Conservation (phyloP, 345 rosid genomes). For the Boechera stricta region DNA sequence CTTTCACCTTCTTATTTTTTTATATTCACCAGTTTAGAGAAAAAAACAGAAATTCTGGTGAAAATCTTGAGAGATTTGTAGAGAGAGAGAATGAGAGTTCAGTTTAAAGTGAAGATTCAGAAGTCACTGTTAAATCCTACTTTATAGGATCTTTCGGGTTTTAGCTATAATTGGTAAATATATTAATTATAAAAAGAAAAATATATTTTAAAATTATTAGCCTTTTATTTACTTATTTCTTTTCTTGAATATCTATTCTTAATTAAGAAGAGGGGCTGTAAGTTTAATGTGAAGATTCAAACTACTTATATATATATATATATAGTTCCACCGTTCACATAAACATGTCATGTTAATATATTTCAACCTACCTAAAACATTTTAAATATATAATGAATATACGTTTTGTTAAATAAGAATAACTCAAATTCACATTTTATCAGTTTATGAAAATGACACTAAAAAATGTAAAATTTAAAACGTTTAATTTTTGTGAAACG, state of each 20-base stretch:
- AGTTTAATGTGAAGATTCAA: background rate
- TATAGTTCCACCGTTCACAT: background rate
- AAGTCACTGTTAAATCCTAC: conserved; percentile 27
- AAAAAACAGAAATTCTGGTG: conserved; percentile 24
- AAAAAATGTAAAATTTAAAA: too few species aligned
- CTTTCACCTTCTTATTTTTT: background rate
- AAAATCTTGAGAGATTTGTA: background rate
- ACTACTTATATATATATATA: background rate
- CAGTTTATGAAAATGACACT: background rate
- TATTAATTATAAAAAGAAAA: background rate
- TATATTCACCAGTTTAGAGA: background rate
- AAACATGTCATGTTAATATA: background rate
- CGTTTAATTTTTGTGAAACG: background rate
- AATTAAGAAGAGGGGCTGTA: background rate
- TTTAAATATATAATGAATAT: too few species aligned
- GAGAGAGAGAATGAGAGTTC: background rate
- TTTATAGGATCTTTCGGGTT: conserved; percentile 42
- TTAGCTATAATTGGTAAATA: conserved; percentile 19
- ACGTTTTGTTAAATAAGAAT: too few species aligned
- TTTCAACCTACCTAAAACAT: background rate
- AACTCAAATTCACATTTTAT: too few species aligned
- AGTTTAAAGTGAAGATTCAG: conserved; percentile 35
- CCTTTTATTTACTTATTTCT: conserved; percentile 1
- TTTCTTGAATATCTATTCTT: background rate
- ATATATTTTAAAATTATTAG: background rate